phyloP scores from a whole-genome alignment of 768 basidiomycete genomes.

The Mycena belliarum region DNA sequence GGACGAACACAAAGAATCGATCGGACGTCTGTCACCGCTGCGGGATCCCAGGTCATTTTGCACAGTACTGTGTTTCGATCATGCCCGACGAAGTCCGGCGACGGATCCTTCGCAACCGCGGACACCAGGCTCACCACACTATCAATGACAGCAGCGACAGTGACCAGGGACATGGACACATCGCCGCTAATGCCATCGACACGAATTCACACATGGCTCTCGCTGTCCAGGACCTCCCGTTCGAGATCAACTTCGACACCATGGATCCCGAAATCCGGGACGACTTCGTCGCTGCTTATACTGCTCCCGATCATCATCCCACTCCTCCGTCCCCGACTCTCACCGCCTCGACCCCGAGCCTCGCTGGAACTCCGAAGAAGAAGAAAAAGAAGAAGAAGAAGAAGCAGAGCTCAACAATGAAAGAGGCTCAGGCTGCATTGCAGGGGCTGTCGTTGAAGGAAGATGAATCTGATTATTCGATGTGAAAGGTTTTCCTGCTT shows the following conservation, averaged over 20 bases:
- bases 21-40: background rate
- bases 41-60: conserved; percentile 1
- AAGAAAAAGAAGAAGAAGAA: background rate
- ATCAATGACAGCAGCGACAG: too few species aligned
- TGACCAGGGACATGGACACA: background rate
- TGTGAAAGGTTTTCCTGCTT: background rate
- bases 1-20: conserved; percentile 4
- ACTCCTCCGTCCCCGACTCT: background rate
- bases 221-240: too few species aligned
- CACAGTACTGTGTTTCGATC: background rate
- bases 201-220: background rate
- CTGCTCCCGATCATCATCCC: background rate
- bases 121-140: background rate
- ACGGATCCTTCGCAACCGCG: background rate
- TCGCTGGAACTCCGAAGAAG: background rate
- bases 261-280: too few species aligned
- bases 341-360: background rate
- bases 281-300: too few species aligned
- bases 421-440: background rate
- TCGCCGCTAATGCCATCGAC: background rate
- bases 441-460: background rate
- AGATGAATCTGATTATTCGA: background rate
- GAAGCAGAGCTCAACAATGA: background rate
- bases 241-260: too few species aligned
- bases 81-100: conserved; percentile 2